These are phyloP conservation scores for Diplogelasinospora grovesii DNA, from an alignment of 495 filamentous ascomycete species.

Conservation along the genomic window DNA sequence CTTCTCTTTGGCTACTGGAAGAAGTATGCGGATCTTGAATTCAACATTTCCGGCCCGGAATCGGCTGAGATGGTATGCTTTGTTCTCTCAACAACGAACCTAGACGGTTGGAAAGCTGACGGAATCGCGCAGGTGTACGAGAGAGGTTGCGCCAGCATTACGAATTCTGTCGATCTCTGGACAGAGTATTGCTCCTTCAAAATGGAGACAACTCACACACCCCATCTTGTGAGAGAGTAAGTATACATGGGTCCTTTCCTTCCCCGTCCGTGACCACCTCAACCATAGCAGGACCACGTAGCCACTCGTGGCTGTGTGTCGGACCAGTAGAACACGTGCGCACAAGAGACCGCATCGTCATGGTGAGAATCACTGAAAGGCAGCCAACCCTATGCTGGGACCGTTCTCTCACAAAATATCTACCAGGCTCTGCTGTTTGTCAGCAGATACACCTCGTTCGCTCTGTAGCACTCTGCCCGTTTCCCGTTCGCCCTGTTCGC, in stretches of 20 bases:
- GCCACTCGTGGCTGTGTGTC: slow-evolving; percentile 22
- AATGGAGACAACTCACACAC: slow-evolving; percentile 89
- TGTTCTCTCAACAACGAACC: not conserved
- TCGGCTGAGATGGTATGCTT: slow-evolving; percentile 87
- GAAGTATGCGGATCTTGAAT: slow-evolving; percentile 97
- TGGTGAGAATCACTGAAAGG: slow-evolving; percentile 50
- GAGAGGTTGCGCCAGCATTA: slow-evolving; percentile 87
- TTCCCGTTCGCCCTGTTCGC: slow-evolving; percentile 36
- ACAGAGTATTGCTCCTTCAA: slow-evolving; percentile 97
- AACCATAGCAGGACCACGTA: slow-evolving; percentile 30
- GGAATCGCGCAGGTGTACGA: slow-evolving; percentile 70
- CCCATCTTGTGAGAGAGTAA: slow-evolving; percentile 99
- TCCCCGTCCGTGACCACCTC: slow-evolving; percentile 51
- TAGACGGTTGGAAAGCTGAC: slow-evolving; percentile 15
- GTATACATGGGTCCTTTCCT: slow-evolving; percentile 66
- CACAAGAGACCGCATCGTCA: slow-evolving; percentile 28
- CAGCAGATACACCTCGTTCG: slow-evolving; percentile 34
- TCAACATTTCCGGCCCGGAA: slow-evolving; percentile 93
- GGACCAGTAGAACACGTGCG: slow-evolving; percentile 12
- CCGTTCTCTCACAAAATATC: slow-evolving; percentile 52
- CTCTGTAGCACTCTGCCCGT: slow-evolving; percentile 37
- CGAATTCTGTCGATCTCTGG: slow-evolving; percentile 92
- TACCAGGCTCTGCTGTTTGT: slow-evolving; percentile 48
- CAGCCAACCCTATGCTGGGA: slow-evolving; percentile 40
- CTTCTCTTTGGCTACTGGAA: slow-evolving; percentile 98